phyloP scores from a whole-genome alignment of 768 basidiomycete species.

The Leccinum arenicola region DNA sequence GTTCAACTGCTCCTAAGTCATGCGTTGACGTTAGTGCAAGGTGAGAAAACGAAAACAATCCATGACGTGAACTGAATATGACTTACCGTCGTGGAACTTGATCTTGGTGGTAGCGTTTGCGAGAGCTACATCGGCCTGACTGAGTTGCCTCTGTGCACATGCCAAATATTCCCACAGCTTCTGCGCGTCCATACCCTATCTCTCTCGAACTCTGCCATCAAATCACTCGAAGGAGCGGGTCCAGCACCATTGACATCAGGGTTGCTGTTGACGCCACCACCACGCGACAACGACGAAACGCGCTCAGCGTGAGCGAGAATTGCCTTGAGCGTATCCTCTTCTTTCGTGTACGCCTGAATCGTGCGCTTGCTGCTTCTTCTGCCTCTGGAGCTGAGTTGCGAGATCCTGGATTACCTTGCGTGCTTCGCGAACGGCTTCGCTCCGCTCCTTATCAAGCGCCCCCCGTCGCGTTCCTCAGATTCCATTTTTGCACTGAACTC shows the following conservation, averaged over 20 bases:
- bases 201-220: conserved; percentile 65
- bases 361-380: conserved; percentile 70
- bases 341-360: conserved; percentile 80
- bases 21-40: conserved; percentile 53
- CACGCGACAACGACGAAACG: conserved; percentile 13
- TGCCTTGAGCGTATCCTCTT: conserved; percentile 79
- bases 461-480: conserved; percentile 74
- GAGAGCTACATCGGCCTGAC: conserved; percentile 58
- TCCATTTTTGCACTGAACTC: conserved; percentile 86
- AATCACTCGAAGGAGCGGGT: conserved; percentile 32
- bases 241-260: conserved; percentile 32
- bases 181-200: conserved; percentile 71
- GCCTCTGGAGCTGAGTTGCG: conserved; percentile 73
- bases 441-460: conserved; percentile 67
- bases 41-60: not conserved
- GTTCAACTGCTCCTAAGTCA: conserved; percentile 65
- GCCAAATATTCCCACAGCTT: conserved; percentile 70
- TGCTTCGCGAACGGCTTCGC: conserved; percentile 81
- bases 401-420: conserved; percentile 82
- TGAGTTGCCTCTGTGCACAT: conserved; percentile 63
- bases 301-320: conserved; percentile 60
- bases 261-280: conserved; percentile 33
- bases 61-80: not conserved
- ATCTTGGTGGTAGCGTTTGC: conserved; percentile 84
- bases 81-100: conserved; percentile 72